A percentile compares a stretch with the other conserved stretches of the same genome.
These are phyloP conservation scores for Corynespora cassiicola DNA, from an alignment of 2,329 filamentous ascomycete species.

Conservation along the genomic window DNA sequence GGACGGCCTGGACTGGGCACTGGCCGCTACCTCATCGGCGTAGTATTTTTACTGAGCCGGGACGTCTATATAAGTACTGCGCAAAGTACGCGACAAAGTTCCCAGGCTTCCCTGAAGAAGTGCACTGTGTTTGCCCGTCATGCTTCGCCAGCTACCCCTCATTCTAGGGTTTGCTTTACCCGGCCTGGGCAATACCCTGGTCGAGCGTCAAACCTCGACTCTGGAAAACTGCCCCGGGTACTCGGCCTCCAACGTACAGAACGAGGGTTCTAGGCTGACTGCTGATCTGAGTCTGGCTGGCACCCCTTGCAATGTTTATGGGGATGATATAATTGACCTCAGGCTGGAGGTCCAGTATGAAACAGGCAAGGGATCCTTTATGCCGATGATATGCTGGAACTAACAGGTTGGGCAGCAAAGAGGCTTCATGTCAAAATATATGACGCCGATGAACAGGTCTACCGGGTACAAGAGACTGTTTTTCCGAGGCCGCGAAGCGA, in stretches of 20 bases:
- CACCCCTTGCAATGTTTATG: constrained; percentile 66
- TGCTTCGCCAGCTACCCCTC: constrained; percentile 29
- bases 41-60: no score
- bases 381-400: no score
- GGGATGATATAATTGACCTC: constrained; percentile 62
- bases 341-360: constrained; percentile 68
- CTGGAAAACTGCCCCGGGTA: constrained; percentile 69
- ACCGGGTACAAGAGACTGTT: constrained; percentile 75
- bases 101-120: no score
- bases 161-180: constrained; percentile 27
- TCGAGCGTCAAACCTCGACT: constrained; percentile 18
- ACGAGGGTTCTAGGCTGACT: constrained; percentile 63
- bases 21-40: no score
- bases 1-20: no score
- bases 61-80: no score
- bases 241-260: constrained; percentile 65
- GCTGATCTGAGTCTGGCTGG: constrained; percentile 76
- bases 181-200: constrained; percentile 21
- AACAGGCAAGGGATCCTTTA: constrained; percentile 56
- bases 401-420: no score
- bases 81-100: no score
- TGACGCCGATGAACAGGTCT: constrained; percentile 72
- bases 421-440: constrained; percentile 79
- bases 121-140: no score
- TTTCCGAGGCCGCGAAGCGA: constrained; percentile 64